Evolutionary conservation across 805 yeast species (phyloP), one percentile per base, ranked within the genome.

Genomic region (Candida coleopterorum): DNA sequence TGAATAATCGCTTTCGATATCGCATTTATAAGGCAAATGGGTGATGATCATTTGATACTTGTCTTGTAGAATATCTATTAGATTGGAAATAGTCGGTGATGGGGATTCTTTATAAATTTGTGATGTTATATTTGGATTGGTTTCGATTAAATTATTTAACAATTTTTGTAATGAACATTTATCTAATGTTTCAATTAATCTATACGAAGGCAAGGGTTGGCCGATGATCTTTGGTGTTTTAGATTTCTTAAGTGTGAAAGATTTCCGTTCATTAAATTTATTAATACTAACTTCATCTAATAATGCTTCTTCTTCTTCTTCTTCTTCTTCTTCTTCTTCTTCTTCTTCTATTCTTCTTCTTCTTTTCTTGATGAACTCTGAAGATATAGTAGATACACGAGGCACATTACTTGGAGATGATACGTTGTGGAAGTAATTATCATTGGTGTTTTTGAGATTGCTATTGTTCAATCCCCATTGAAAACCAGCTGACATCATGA

Each of bases 21-120:
- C 88, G 44, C 85, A 86, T 45, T 80, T 79, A 55, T 83, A 85
- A 1, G 96, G 96, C 45, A 87, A 58, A 41, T 72, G 68, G 8
- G 55, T 54, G 15, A 61, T 48, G 18, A 85, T 73, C 4, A 50
- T 52, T 15, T 67, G 53, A 32, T 74, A 60, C 48, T 78, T 75
- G 6, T 52, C 47, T 25, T 62, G 55, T 35, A 87, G 62, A 28
- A 76, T 63, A 9, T 58, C 64, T 8, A 81, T 53, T 5, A 84
- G 72, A 39, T 72, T 68, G 9, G 64, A 55, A 4, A 77, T 69
- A 0, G 79, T 64, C 11, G 88, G 78, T 34, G 65, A 66, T 18
- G 89, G 86, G 1, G 85, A 70, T 42, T 72, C 49, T 29, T 61
- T 55, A 14, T 66, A 49, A 32, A 87, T 60, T 23, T 78, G 75